phyloP scores from a whole-genome alignment of 768 basidiomycete genomes.

The Tricholomella constricta region DNA sequence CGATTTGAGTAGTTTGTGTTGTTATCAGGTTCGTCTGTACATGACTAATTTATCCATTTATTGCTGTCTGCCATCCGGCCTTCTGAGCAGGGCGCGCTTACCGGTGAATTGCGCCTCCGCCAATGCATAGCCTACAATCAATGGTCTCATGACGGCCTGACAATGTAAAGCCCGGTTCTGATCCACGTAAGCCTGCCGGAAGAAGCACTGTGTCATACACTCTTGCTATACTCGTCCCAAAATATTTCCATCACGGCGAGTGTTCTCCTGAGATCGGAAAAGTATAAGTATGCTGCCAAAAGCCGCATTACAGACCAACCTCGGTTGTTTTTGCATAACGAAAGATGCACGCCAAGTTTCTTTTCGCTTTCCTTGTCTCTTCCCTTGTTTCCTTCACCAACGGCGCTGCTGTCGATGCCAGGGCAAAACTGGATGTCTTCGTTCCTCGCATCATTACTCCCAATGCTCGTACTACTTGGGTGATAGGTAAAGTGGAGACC shows the following conservation, averaged over 20 bases:
- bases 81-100: neutral
- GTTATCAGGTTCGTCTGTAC: conserved; percentile 4
- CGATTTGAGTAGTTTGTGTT: conserved; percentile 19
- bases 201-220: too few species aligned
- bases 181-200: neutral
- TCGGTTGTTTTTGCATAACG: neutral
- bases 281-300: neutral
- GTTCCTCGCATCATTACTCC: conserved; percentile 30
- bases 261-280: neutral
- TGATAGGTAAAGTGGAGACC: conserved; percentile 22
- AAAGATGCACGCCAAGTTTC: conserved; percentile 11
- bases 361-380: conserved; percentile 9
- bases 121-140: too few species aligned
- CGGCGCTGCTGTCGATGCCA: neutral
- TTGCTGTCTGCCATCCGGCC: neutral
- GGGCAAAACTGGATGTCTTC: conserved; percentile 26
- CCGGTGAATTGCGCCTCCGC: too few species aligned
- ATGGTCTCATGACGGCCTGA: too few species aligned
- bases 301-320: neutral
- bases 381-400: conserved; percentile 25
- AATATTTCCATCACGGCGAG: neutral
- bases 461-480: conserved; percentile 26
- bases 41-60: conserved; percentile 2
- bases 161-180: too few species aligned
- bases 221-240: neutral